A percentile compares a stretch with the other conserved stretches of the same genome.
Evolutionary conservation across 2,329 filamentous ascomycete species (phyloP).

Genomic region (Polytolypa hystricis): DNA sequence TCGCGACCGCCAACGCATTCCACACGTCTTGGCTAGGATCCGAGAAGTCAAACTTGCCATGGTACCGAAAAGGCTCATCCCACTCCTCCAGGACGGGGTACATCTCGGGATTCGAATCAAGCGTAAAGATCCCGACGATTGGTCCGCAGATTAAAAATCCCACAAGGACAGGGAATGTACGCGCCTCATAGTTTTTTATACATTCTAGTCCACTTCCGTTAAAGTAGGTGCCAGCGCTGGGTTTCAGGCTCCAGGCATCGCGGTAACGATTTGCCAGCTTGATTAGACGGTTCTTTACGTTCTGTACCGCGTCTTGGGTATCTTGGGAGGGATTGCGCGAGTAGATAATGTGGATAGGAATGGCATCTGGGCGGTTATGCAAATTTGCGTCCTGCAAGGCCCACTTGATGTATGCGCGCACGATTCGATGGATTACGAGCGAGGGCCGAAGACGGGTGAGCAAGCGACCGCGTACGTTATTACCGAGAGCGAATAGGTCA

Average conservation of each 20-base stretch:
- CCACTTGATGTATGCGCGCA: constrained; percentile 43
- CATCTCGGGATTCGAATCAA: constrained; percentile 30
- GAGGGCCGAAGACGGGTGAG: constrained; percentile 26
- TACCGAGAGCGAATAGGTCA: constrained; percentile 40
- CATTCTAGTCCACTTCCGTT: not conserved
- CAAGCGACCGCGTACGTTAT: constrained; percentile 41
- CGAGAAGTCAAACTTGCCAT: constrained; percentile 44
- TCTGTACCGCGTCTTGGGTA: constrained; percentile 30
- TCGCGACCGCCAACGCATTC: constrained; percentile 48
- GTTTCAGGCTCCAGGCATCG: constrained; percentile 14
- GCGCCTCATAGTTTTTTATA: constrained; percentile 9
- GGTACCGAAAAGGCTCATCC: constrained; percentile 21
- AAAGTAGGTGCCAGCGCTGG: constrained; percentile 6
- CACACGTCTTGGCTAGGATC: constrained; percentile 47
- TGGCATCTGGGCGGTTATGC: constrained; percentile 20
- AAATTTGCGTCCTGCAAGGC: constrained; percentile 40
- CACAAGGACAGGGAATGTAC: constrained; percentile 39
- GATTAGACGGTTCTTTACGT: constrained; percentile 34
- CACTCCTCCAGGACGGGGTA: constrained; percentile 10
- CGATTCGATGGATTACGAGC: constrained; percentile 27
- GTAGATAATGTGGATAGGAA: constrained; percentile 38
- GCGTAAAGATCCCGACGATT: constrained; percentile 43
- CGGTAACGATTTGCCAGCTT: constrained; percentile 34
- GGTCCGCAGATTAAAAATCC: constrained; percentile 44
- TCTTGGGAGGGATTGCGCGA: constrained; percentile 29